Evolutionary conservation across 306 rosid species (phyloP).

Genomic region (Acacia acuminata): DNA sequence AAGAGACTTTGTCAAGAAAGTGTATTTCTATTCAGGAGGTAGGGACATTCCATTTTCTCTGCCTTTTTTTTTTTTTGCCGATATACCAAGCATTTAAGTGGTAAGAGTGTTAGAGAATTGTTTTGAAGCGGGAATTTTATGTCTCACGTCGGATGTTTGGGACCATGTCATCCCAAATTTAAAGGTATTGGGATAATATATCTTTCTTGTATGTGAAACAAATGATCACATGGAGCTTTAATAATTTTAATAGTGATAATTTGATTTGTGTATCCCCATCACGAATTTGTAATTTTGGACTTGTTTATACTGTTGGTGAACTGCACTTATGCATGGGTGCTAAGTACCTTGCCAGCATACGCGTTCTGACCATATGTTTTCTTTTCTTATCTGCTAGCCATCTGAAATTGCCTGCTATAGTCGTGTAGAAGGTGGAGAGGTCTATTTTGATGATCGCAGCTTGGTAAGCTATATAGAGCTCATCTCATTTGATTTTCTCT

Average conservation of each 20-base stretch:
- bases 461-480: slow-evolving; percentile 58
- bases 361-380: slow-evolving; percentile 22
- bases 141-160: not conserved
- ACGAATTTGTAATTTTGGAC: not conserved
- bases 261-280: slow-evolving; percentile 3
- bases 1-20: slow-evolving; percentile 58
- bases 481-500: slow-evolving; percentile 4
- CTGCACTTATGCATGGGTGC: not conserved
- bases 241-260: not conserved
- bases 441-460: slow-evolving; percentile 79
- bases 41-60: slow-evolving; percentile 19
- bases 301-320: slow-evolving; percentile 1
- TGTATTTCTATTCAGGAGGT: slow-evolving; percentile 63
- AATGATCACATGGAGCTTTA: not conserved
- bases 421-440: slow-evolving; percentile 90
- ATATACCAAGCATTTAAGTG: slow-evolving; percentile 8
- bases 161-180: not conserved
- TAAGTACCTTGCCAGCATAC: not conserved
- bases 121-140: slow-evolving; percentile 1
- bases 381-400: slow-evolving; percentile 58
- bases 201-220: slow-evolving; percentile 15
- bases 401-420: slow-evolving; percentile 86
- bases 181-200: not conserved
- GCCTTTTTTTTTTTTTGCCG: slow-evolving; percentile 14
- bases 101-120: slow-evolving; percentile 1